phyloP scores from a whole-genome alignment of 768 basidiomycete species.

The Pisolithus tinctorius region DNA sequence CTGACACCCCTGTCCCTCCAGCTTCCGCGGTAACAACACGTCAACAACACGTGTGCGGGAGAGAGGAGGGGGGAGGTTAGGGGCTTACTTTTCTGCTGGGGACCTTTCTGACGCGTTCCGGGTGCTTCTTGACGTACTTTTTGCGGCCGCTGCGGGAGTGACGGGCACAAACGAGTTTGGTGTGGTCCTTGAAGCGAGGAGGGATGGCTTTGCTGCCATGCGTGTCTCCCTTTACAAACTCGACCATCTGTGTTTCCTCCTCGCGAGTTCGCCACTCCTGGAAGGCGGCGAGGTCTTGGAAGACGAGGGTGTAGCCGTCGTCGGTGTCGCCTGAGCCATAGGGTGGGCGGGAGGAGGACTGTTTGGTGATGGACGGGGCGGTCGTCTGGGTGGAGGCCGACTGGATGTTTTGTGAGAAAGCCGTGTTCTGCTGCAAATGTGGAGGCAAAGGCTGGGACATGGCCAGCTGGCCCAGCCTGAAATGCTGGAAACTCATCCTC shows the following conservation, averaged over 20 bases:
- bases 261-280: constrained; percentile 67
- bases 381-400: constrained; percentile 12
- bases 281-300: constrained; percentile 62
- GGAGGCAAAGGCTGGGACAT: constrained; percentile 48
- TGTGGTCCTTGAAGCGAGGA: constrained; percentile 86
- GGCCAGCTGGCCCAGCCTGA: constrained; percentile 61
- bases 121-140: constrained; percentile 88
- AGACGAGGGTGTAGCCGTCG: constrained; percentile 79
- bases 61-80: not conserved
- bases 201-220: constrained; percentile 85
- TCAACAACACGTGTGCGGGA: not conserved
- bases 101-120: constrained; percentile 81
- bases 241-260: constrained; percentile 76
- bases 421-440: constrained; percentile 40
- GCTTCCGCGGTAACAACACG: constrained; percentile 33
- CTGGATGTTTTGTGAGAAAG: constrained; percentile 25
- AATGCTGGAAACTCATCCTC: constrained; percentile 80
- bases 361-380: constrained; percentile 26
- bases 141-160: constrained; percentile 82
- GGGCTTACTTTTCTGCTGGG: constrained; percentile 74
- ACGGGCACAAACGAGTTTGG: constrained; percentile 82
- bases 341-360: constrained; percentile 45
- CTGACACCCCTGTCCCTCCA: constrained; percentile 75
- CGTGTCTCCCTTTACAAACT: constrained; percentile 88
- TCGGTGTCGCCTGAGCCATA: constrained; percentile 83